phyloP scores from a whole-genome alignment of 345 rosid genomes.

The Eucalyptus leucophloia region DNA sequence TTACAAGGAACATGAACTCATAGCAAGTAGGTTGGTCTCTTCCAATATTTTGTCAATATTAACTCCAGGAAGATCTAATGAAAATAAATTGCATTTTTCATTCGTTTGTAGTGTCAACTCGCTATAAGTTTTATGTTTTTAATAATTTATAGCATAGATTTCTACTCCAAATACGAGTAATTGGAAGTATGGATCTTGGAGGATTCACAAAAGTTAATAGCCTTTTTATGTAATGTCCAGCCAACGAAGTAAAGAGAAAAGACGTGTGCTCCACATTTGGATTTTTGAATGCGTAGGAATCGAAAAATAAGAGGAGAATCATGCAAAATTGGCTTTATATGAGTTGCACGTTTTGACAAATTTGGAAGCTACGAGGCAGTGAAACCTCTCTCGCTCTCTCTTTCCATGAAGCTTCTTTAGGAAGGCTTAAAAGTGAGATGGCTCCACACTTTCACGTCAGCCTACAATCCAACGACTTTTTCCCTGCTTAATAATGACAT shows the following conservation, averaged over 20 bases:
- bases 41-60: not conserved
- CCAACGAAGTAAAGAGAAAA: not conserved
- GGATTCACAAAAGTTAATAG: not conserved
- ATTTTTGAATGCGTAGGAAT: not conserved
- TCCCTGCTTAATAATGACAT: too few relatives aligned
- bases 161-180: not conserved
- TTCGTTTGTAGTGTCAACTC: not conserved
- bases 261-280: not conserved
- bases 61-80: not conserved
- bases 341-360: not conserved
- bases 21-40: not conserved
- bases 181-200: not conserved
- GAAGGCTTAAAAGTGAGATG: not conserved
- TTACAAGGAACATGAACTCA: not conserved
- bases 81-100: not conserved
- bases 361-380: not conserved
- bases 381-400: not conserved
- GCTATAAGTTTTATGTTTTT: not conserved
- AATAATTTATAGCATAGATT: not conserved
- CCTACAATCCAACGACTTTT: not conserved
- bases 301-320: not conserved
- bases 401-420: not conserved
- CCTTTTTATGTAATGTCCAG: not conserved
- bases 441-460: not conserved
- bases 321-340: not conserved